phyloP scores from a whole-genome alignment of 805 yeast species.

The Monosporozyma yasuniensis region DNA sequence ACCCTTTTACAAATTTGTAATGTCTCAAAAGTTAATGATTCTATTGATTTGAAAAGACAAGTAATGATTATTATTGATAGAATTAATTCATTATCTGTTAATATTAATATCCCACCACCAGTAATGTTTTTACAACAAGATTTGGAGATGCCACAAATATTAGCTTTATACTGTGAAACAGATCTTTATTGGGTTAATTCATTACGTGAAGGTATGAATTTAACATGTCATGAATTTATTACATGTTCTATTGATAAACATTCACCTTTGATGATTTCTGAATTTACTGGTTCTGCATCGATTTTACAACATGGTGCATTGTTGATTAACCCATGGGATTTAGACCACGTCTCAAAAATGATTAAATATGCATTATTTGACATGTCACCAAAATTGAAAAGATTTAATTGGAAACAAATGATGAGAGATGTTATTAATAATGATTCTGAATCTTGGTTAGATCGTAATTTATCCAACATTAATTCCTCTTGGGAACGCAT shows the following conservation, averaged over 20 bases:
- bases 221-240: slow-evolving; percentile 91
- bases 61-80: slow-evolving; percentile 70
- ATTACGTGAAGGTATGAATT: slow-evolving; percentile 92
- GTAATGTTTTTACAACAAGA: slow-evolving; percentile 85
- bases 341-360: slow-evolving; percentile 49
- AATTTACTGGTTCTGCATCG: slow-evolving; percentile 90
- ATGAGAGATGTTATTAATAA: slow-evolving; percentile 48
- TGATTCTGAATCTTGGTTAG: slow-evolving; percentile 73
- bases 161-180: slow-evolving; percentile 79
- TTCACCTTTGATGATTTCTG: slow-evolving; percentile 80
- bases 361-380: slow-evolving; percentile 49
- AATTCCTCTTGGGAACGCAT: slow-evolving; percentile 43
- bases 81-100: slow-evolving; percentile 66
- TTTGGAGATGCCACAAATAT: slow-evolving; percentile 77
- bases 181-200: slow-evolving; percentile 83
- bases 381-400: slow-evolving; percentile 49
- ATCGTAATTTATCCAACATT: slow-evolving; percentile 45
- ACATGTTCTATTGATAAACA: slow-evolving; percentile 61
- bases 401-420: slow-evolving; percentile 52
- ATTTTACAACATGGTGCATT: slow-evolving; percentile 63
- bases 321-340: slow-evolving; percentile 87
- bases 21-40: slow-evolving; percentile 46
- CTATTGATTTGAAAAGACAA: slow-evolving; percentile 58
- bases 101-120: slow-evolving; percentile 69
- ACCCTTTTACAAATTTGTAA: slow-evolving; percentile 74